These are phyloP conservation scores for Kwoniella dendrophila DNA, from an alignment of 768 basidiomycete species.

Conservation along the genomic window DNA sequence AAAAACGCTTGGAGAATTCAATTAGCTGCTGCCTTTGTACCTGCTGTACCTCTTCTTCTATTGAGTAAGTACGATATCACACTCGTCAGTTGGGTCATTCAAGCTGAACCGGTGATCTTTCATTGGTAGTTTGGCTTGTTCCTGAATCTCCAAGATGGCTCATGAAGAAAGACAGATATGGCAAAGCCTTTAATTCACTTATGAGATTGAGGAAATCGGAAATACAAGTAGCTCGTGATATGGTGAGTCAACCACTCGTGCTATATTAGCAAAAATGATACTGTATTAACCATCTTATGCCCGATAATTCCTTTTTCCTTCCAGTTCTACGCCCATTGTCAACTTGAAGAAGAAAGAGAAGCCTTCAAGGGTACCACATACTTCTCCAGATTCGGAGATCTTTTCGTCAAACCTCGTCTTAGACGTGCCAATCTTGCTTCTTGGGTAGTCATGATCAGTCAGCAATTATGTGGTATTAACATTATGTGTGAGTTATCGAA, in stretches of 20 bases:
- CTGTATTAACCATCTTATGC: too few relatives aligned
- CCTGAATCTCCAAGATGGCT: slow-evolving; percentile 56
- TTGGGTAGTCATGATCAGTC: slow-evolving; percentile 56
- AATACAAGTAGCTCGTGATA: slow-evolving; percentile 58
- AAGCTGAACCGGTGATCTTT: not conserved
- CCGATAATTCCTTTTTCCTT: not conserved
- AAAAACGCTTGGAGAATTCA: slow-evolving; percentile 57
- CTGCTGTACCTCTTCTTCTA: slow-evolving; percentile 37
- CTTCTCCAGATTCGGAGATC: slow-evolving; percentile 54
- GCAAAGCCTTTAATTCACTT: slow-evolving; percentile 54
- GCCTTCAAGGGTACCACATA: slow-evolving; percentile 50
- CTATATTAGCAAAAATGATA: too few relatives aligned
- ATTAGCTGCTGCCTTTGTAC: slow-evolving; percentile 53
- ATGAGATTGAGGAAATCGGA: slow-evolving; percentile 51
- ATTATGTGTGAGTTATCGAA: slow-evolving; percentile 28
- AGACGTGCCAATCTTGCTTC: slow-evolving; percentile 57
- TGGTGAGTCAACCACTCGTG: slow-evolving; percentile 51
- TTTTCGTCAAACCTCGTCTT: slow-evolving; percentile 57
- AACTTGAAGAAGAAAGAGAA: slow-evolving; percentile 54
- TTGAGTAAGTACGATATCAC: slow-evolving; percentile 43
- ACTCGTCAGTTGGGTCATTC: not conserved
- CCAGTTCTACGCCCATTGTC: slow-evolving; percentile 55
- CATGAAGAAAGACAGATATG: slow-evolving; percentile 56
- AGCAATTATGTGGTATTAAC: slow-evolving; percentile 55
- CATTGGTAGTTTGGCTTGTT: slow-evolving; percentile 38